A percentile compares a stretch with the other conserved stretches of the same genome.
Evolutionary conservation across 2,329 filamentous ascomycete genomes (phyloP).

Genomic region (Talaromyces islandicus): DNA sequence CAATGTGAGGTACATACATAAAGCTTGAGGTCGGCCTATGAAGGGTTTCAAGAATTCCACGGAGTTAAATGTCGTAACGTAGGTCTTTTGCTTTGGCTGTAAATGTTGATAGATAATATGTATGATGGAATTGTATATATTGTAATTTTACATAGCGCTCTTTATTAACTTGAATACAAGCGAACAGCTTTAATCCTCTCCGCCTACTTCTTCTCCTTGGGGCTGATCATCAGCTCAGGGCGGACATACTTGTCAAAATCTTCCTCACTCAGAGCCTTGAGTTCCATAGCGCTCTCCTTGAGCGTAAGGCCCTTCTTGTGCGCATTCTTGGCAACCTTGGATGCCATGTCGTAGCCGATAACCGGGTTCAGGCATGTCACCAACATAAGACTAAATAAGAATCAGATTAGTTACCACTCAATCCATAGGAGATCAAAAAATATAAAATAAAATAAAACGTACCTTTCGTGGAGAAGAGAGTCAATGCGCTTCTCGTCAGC

Average conservation of each 20-base stretch:
- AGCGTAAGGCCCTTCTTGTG: constrained; percentile 97
- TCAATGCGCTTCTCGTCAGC: constrained; percentile 92
- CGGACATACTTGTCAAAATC: constrained; percentile 87
- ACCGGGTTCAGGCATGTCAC: constrained; percentile 97
- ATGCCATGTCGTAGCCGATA: constrained; percentile 96
- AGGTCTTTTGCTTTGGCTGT: too few species aligned
- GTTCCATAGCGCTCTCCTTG: constrained; percentile 89
- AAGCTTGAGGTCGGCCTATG: too few species aligned
- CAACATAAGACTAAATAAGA: constrained; percentile 71
- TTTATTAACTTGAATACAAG: neutral
- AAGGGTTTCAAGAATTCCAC: too few species aligned
- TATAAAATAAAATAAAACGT: constrained; percentile 42
- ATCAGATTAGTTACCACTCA: neutral
- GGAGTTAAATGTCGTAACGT: too few species aligned
- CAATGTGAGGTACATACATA: too few species aligned
- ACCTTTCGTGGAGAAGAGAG: constrained; percentile 90
- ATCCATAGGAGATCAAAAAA: neutral
- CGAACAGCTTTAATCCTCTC: neutral
- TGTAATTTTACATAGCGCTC: neutral
- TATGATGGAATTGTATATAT: neutral
- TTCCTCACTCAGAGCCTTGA: constrained; percentile 78
- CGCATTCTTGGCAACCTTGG: constrained; percentile 95
- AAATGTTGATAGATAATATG: neutral
- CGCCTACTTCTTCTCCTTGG: constrained; percentile 60
- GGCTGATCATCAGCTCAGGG: constrained; percentile 92